These are phyloP conservation scores for Zarea fungicola DNA, from an alignment of 2,329 filamentous ascomycete genomes.

Conservation along the genomic window DNA sequence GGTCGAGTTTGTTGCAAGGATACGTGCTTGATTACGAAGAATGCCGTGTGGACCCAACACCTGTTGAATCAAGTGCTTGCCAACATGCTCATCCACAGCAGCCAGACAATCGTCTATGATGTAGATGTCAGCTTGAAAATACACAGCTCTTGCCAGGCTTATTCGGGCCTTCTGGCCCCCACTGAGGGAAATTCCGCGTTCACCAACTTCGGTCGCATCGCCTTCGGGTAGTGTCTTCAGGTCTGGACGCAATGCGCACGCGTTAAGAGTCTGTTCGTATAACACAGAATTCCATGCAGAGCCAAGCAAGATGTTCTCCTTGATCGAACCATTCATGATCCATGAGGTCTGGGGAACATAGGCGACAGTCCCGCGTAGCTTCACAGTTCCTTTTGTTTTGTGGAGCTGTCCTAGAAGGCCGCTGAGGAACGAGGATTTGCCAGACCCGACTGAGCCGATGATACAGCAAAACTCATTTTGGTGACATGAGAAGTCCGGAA, in stretches of 20 bases:
- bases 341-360: slow-evolving; percentile 87
- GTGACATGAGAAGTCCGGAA: slow-evolving; percentile 75
- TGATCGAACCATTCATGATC: slow-evolving; percentile 91
- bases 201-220: slow-evolving; percentile 85
- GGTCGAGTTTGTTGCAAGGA: slow-evolving; percentile 86
- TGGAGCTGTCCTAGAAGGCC: slow-evolving; percentile 78
- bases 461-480: slow-evolving; percentile 85
- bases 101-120: slow-evolving; percentile 83
- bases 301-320: slow-evolving; percentile 88
- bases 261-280: slow-evolving; percentile 80
- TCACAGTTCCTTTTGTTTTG: slow-evolving; percentile 74
- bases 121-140: slow-evolving; percentile 83
- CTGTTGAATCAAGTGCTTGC: slow-evolving; percentile 81
- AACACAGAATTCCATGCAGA: slow-evolving; percentile 83
- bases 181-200: slow-evolving; percentile 84
- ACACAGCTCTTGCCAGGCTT: slow-evolving; percentile 80
- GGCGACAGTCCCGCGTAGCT: slow-evolving; percentile 68
- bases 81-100: slow-evolving; percentile 88
- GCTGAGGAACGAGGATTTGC: slow-evolving; percentile 85
- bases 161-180: slow-evolving; percentile 87
- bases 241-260: slow-evolving; percentile 78
- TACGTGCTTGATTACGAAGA: slow-evolving; percentile 71
- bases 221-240: slow-evolving; percentile 82
- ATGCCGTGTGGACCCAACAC: slow-evolving; percentile 77
- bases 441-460: slow-evolving; percentile 77